Percentiles rank a stretch among this genome's conserved stretches.
Evolutionary conservation across 1,284 basidiomycete genomes (phyloP).

Genomic region (Malassezia nana): DNA sequence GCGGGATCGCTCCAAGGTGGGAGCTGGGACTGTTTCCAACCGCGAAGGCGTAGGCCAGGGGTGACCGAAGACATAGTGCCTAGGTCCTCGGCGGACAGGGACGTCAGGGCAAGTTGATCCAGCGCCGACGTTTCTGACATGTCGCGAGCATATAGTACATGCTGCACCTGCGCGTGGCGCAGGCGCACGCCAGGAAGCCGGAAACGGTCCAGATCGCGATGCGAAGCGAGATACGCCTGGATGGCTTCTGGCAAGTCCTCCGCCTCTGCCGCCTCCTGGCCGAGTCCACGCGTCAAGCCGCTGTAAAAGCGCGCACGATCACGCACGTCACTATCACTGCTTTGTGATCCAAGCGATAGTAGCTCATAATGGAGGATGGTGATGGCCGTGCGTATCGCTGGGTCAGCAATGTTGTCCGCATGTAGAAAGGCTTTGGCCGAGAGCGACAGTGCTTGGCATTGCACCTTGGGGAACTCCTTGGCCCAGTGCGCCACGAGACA

Average conservation of each 20-base stretch:
- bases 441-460: conserved; percentile 34
- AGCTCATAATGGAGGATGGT: conserved; percentile 21
- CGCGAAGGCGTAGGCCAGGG: neutral
- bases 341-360: conserved; percentile 32
- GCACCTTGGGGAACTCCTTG: conserved; percentile 27
- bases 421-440: conserved; percentile 32
- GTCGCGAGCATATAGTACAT: conserved; percentile 27
- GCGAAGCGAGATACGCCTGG: conserved; percentile 8
- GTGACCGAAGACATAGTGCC: neutral
- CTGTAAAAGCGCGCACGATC: conserved; percentile 39
- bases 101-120: neutral
- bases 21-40: neutral
- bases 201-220: conserved; percentile 18
- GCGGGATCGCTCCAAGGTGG: neutral
- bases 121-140: neutral
- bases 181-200: conserved; percentile 25
- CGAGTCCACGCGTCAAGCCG: conserved; percentile 25
- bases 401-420: conserved; percentile 6
- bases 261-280: conserved; percentile 21
- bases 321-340: conserved; percentile 33
- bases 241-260: conserved; percentile 1
- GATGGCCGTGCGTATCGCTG: conserved; percentile 11
- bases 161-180: conserved; percentile 28
- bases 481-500: conserved; percentile 35
- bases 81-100: neutral